Conservation (phyloP, 163 green algal species). For the Scenedesmus sp. region DNA sequence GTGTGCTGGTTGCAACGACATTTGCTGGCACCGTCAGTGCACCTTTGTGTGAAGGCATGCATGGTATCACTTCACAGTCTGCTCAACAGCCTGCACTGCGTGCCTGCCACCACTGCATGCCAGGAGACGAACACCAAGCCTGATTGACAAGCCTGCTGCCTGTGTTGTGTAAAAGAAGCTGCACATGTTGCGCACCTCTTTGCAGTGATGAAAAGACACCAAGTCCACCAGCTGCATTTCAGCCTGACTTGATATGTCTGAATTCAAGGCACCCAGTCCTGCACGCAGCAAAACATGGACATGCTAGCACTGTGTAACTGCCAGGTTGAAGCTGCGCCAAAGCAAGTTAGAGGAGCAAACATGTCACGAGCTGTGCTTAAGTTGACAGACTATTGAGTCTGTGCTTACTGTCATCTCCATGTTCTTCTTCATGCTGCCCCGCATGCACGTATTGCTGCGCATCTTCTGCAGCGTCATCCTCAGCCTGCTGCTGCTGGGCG, state of each 20-base stretch:
- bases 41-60: not conserved
- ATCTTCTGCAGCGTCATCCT: not conserved
- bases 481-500: not conserved
- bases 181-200: constrained; percentile 10
- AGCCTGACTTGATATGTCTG: not conserved
- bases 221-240: constrained; percentile 25
- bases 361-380: not conserved
- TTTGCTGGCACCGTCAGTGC: not conserved
- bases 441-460: not conserved
- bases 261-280: not conserved
- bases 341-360: not conserved
- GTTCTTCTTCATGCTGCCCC: not conserved
- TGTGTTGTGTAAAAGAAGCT: not conserved
- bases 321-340: too few species aligned
- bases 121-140: not conserved
- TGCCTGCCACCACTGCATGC: not conserved
- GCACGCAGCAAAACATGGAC: not conserved
- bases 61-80: not conserved
- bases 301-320: not conserved
- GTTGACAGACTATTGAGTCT: not conserved
- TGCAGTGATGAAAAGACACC: constrained; percentile 39
- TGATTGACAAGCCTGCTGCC: not conserved
- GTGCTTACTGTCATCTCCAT: not conserved
- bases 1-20: too few species aligned
- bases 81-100: too few species aligned